Conservation (phyloP, 2,329 filamentous ascomycete genomes). For the Alternaria sp. region DNA sequence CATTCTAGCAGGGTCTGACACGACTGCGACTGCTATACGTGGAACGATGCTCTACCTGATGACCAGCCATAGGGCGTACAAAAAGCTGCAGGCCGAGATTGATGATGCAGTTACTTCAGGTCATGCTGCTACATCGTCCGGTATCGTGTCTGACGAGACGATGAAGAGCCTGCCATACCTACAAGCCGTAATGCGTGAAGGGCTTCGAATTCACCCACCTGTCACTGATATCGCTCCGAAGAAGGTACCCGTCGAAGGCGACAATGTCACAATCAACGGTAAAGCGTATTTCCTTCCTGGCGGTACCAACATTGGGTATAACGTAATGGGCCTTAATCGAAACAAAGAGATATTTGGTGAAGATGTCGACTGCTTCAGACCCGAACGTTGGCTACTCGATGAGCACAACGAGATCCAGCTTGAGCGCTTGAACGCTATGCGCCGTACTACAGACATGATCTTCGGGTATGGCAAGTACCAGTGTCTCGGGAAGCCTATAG, state of each 20-base stretch:
- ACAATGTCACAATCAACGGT: constrained; percentile 27
- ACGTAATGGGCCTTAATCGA: constrained; percentile 25
- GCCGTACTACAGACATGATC: constrained; percentile 34
- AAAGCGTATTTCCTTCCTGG: constrained; percentile 33
- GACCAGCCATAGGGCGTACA: constrained; percentile 54
- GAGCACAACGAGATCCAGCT: constrained; percentile 9
- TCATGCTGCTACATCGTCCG: constrained; percentile 13
- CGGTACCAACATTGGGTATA: constrained; percentile 36
- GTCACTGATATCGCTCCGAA: constrained; percentile 36
- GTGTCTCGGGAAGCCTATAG: constrained; percentile 41
- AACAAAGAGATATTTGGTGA: constrained; percentile 34
- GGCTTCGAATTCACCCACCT: constrained; percentile 50
- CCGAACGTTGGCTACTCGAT: constrained; percentile 55
- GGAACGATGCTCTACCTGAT: constrained; percentile 59
- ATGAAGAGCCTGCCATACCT: constrained; percentile 51
- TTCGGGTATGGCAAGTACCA: constrained; percentile 43
- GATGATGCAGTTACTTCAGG: constrained; percentile 41
- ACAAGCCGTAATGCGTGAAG: constrained; percentile 55
- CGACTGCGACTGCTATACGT: constrained; percentile 62
- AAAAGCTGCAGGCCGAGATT: constrained; percentile 55
- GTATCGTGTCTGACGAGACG: constrained; percentile 56
- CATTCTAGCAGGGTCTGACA: constrained; percentile 63
- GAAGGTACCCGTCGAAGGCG: constrained; percentile 34
- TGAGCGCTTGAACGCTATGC: constrained; percentile 28
- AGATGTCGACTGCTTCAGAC: constrained; percentile 55